These are phyloP conservation scores for Cadophora sp. DNA, from an alignment of 2,329 filamentous ascomycete genomes.

Conservation along the genomic window DNA sequence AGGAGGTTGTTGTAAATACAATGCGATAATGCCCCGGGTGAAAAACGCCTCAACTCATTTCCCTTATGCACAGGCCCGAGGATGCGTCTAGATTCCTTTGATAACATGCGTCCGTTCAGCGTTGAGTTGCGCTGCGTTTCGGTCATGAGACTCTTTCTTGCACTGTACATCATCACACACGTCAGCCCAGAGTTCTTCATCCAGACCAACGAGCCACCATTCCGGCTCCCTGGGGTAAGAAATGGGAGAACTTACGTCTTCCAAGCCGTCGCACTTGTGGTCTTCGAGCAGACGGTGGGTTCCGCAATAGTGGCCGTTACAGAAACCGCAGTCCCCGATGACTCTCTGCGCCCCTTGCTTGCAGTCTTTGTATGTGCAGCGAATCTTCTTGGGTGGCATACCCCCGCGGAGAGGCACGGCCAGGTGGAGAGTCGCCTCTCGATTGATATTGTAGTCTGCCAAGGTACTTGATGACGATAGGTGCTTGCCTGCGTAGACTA, in stretches of 20 bases:
- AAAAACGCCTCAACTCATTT: conserved; percentile 5
- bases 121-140: conserved; percentile 92
- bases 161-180: conserved; percentile 59
- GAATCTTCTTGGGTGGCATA: conserved; percentile 78
- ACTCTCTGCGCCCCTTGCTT: conserved; percentile 88
- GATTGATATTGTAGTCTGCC: conserved; percentile 53
- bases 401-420: conserved; percentile 59
- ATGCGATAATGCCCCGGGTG: conserved; percentile 4
- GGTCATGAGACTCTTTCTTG: conserved; percentile 95
- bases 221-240: conserved; percentile 7
- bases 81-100: conserved; percentile 73
- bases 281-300: conserved; percentile 94
- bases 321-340: conserved; percentile 96
- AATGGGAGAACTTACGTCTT: conserved; percentile 69
- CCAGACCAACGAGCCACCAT: conserved; percentile 53
- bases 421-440: conserved; percentile 59
- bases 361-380: conserved; percentile 91
- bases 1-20: conserved; percentile 29
- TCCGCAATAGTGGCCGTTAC: conserved; percentile 90
- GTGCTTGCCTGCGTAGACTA: conserved; percentile 64
- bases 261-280: conserved; percentile 89
- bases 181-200: conserved; percentile 48
- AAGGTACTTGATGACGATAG: conserved; percentile 52
- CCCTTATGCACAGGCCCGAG: conserved; percentile 17
- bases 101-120: conserved; percentile 93